Base-by-base conservation (phyloP, 1,139 yeast species). In the Yamadazyma songkhlaensis region DNA sequence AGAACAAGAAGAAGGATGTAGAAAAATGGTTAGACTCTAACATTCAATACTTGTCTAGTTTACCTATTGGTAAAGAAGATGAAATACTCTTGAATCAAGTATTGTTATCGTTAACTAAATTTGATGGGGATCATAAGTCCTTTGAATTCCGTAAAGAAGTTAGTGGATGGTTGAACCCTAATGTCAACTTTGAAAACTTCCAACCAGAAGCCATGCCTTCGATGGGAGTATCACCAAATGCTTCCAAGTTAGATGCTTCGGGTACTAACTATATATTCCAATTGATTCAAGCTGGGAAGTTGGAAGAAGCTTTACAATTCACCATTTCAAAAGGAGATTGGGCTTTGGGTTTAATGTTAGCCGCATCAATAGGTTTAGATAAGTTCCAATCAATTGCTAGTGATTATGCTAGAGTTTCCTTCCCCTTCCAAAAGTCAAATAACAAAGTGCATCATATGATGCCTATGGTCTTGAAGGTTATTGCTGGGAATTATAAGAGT, bases 261-360 rank as follows among this genome's bases (percentile, higher is more conserved):
- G 73, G 74, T 0, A 48, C 62, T 3, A 63, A 59, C 34, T 50
- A 57, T 12, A 62, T 67, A 1, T 68, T 68, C 45, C 48, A 54
- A 22, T 53, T 66, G 38, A 44, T 85, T 36, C 84, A 79, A 52
- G 55, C 63, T 2, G 97, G 97, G 1, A 72, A 81, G 40, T 74
- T 79, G 17, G 79, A 77, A 14, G 74, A 71, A 3, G 97, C 96
- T 0, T 61, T 89, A 38, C 69, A 75, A 22, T 65, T 69, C 40
- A 79, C 94, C 1, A 57, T 88, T 24, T 70, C 75, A 2, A 74
- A 77, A 41, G 77, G 80, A 10, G 86, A 87, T 45, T 89, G 89
- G 85, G 79, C 95, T 0, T 70, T 89, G 55, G 85, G 96, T 0
- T 58, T 90, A 39, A 60, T 88, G 29, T 65, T 90, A 40, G 82